Percentiles rank a stretch among this genome's conserved stretches.
Conservation (phyloP, 805 yeast species). For the Candida manassasensis region DNA sequence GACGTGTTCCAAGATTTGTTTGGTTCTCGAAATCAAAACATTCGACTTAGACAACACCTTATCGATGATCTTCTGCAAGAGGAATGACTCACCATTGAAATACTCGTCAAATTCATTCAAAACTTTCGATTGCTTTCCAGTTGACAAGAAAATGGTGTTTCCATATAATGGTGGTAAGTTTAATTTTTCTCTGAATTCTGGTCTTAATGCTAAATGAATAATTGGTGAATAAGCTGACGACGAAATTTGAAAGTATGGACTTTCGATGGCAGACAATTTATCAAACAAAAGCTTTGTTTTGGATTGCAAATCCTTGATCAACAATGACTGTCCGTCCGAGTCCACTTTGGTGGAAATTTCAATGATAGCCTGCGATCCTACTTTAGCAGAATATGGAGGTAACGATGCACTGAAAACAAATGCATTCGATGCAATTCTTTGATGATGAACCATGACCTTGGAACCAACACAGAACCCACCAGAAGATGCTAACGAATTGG, state of each 20-base stretch:
- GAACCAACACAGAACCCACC: conserved; percentile 95
- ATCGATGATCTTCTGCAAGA: conserved; percentile 67
- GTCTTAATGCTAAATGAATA: conserved; percentile 58
- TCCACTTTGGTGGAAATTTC: conserved; percentile 38
- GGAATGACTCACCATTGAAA: conserved; percentile 50
- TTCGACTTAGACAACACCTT: conserved; percentile 44
- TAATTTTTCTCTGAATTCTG: conserved; percentile 39
- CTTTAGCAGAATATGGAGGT: conserved; percentile 84
- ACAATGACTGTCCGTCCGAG: conserved; percentile 28
- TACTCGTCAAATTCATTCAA: conserved; percentile 36
- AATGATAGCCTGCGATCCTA: conserved; percentile 50
- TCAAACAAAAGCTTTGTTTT: conserved; percentile 38
- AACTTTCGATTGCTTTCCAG: conserved; percentile 42
- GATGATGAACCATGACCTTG: conserved; percentile 80
- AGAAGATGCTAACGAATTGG: conserved; percentile 72
- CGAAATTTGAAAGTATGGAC: conserved; percentile 43
- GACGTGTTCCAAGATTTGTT: conserved; percentile 67
- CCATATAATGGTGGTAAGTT: conserved; percentile 50
- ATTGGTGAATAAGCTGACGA: conserved; percentile 63
- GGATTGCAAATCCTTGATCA: conserved; percentile 31
- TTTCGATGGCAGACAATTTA: conserved; percentile 36
- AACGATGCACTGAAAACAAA: conserved; percentile 92
- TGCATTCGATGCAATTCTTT: conserved; percentile 83
- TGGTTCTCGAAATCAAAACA: conserved; percentile 61
- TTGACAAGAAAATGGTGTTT: conserved; percentile 37